phyloP scores from a whole-genome alignment of 768 basidiomycete genomes.

The Cyclocybe cylindracea region DNA sequence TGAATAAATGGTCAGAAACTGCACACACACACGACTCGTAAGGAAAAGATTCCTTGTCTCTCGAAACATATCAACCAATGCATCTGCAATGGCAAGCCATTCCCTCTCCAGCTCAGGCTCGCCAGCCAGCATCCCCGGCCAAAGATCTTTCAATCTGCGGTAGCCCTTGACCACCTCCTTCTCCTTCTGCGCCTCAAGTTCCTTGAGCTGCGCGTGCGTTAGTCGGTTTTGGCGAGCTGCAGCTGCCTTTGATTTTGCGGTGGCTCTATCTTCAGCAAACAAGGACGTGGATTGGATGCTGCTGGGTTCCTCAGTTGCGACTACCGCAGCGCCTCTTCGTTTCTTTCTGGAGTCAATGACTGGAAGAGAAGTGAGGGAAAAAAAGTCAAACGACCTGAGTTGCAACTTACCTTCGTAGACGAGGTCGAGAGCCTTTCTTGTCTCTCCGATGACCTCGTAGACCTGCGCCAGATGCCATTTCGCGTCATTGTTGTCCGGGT shows the following conservation, averaged over 20 bases:
- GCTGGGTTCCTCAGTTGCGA: slow-evolving; percentile 15
- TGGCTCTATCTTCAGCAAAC: slow-evolving; percentile 60
- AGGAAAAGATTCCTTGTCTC: slow-evolving; percentile 85
- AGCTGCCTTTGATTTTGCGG: slow-evolving; percentile 32
- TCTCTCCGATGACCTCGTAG: slow-evolving; percentile 82
- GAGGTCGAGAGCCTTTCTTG: slow-evolving; percentile 78
- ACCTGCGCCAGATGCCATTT: slow-evolving; percentile 91
- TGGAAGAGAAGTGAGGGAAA: slow-evolving; percentile 14
- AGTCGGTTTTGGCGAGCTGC: slow-evolving; percentile 46
- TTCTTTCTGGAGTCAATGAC: slow-evolving; percentile 66
- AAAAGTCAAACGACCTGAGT: neutral
- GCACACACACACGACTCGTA: slow-evolving; percentile 62
- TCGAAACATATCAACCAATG: slow-evolving; percentile 85
- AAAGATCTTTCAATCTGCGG: slow-evolving; percentile 59
- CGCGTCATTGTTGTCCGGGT: slow-evolving; percentile 76
- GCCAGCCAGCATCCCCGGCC: slow-evolving; percentile 51
- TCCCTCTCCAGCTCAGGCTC: slow-evolving; percentile 55
- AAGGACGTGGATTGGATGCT: slow-evolving; percentile 44
- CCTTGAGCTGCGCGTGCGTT: slow-evolving; percentile 57
- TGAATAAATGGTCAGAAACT: neutral
- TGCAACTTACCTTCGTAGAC: slow-evolving; percentile 72
- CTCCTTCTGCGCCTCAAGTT: slow-evolving; percentile 67
- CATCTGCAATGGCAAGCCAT: slow-evolving; percentile 86
- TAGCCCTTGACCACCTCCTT: slow-evolving; percentile 63
- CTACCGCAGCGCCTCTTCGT: slow-evolving; percentile 21